Evolutionary conservation across 805 yeast species (phyloP), one percentile per base, ranked within the genome.

Genomic region (Teunomyces atbi): DNA sequence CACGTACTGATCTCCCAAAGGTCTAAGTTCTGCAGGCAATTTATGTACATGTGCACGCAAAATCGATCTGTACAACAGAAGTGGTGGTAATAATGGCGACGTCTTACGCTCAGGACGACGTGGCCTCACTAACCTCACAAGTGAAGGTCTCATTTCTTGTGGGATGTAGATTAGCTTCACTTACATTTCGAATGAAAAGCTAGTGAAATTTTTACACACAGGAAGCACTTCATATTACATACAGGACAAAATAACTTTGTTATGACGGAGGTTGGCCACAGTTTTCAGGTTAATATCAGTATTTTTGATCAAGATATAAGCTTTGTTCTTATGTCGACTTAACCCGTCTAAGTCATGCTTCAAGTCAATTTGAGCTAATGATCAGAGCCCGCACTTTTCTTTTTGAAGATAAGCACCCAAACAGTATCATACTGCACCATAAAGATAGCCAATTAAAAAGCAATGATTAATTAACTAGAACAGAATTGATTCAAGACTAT

Each of bases 1-100:
- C 43, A 92, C 96, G 62, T 94, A 94, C 54, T 81, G 76, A 65
- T 94, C 97, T 3, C 99, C 99, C 18, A 94, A 73, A 44, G 82
- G 77, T 47, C 96, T 76, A 50, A 86, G 85, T 41, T 82, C 81
- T 3, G 69, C 64, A 0, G 91, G 89, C n/a, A 94, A 74, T 63
- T 72, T 53, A 71, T 67, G 66, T 20, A 52, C 50, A 49, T 94
- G 97, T 0, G 96, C 91, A 45, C 97, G 74, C 45, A 94, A 72
- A 33, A 94, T 82, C n/a, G 84, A 78, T 45, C 89, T 74, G 68
- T 88, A 94, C 28, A 94, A 77, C 32, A 76, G 74, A 19, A 91
- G 65, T 1, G 99, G 99, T 5, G 96, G 96, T 8, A 90, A 64
- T 23, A 94, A 66, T 2, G 89, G 68, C 26, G 64, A 67, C 1